These are phyloP conservation scores for Metschnikowia cubensis DNA, from an alignment of 805 yeast species.

Conservation along the genomic window DNA sequence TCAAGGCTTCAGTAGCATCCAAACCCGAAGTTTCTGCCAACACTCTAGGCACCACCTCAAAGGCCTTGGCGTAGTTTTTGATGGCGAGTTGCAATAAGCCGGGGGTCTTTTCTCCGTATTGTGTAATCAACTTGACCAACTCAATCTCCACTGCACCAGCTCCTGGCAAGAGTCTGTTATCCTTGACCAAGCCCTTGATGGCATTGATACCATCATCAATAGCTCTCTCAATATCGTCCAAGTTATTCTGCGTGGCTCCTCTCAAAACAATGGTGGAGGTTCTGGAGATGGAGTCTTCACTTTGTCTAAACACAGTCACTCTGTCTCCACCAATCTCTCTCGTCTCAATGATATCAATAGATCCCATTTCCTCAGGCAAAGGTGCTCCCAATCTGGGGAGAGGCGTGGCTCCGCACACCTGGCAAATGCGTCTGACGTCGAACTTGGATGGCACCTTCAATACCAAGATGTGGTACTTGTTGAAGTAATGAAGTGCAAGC, in stretches of 20 bases:
- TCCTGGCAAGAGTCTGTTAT: constrained; percentile 78
- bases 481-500: constrained; percentile 85
- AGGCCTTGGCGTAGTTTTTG: constrained; percentile 89
- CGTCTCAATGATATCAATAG: constrained; percentile 82
- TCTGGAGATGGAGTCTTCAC: constrained; percentile 50
- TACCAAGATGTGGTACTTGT: constrained; percentile 79
- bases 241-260: constrained; percentile 91
- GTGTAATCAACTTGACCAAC: constrained; percentile 71
- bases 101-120: constrained; percentile 89
- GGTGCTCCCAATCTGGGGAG: constrained; percentile 93
- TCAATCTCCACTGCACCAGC: constrained; percentile 96
- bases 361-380: constrained; percentile 89
- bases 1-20: constrained; percentile 84
- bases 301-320: constrained; percentile 89
- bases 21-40: constrained; percentile 93
- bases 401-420: constrained; percentile 97
- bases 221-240: constrained; percentile 95
- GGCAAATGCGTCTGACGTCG: constrained; percentile 87
- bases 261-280: constrained; percentile 92
- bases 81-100: constrained; percentile 91
- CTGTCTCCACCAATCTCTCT: constrained; percentile 96
- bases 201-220: constrained; percentile 95
- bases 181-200: constrained; percentile 83
- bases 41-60: constrained; percentile 89
- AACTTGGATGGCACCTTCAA: constrained; percentile 90